A percentile compares a stretch with the other conserved stretches of the same genome.
phyloP scores from a whole-genome alignment of 805 yeast species.

The Metschnikowia proteae region DNA sequence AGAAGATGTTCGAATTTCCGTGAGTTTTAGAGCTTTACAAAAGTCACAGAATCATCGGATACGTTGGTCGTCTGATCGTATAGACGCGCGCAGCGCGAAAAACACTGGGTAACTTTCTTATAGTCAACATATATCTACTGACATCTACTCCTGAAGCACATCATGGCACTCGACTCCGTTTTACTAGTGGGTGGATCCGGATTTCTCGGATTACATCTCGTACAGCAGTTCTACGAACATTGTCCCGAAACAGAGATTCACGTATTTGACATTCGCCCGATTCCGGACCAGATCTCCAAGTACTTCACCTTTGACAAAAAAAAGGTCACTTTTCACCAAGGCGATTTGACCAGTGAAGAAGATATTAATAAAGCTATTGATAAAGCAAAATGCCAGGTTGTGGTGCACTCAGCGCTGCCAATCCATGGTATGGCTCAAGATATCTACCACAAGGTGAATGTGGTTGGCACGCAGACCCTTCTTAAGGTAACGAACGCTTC shows the following conservation, averaged over 20 bases:
- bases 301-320: conserved; percentile 70
- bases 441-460: conserved; percentile 85
- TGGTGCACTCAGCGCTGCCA: conserved; percentile 97
- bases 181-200: conserved; percentile 95
- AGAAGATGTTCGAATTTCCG: conserved; percentile 25
- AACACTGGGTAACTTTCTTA: conserved; percentile 4
- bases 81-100: conserved; percentile 6
- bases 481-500: conserved; percentile 56
- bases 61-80: background rate
- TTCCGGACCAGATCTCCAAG: conserved; percentile 67
- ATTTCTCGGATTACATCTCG: conserved; percentile 85
- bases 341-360: conserved; percentile 74
- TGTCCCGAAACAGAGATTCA: conserved; percentile 68
- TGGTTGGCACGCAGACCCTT: conserved; percentile 79
- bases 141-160: background rate
- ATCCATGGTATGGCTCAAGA: conserved; percentile 79
- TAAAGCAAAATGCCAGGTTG: conserved; percentile 58
- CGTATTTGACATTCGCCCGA: conserved; percentile 87
- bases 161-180: conserved; percentile 46
- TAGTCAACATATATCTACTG: conserved; percentile 4
- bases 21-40: background rate
- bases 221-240: conserved; percentile 73
- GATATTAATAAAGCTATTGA: conserved; percentile 66
- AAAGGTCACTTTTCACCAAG: conserved; percentile 61
- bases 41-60: background rate